These are phyloP conservation scores for Scleroderma citrinum DNA, from an alignment of 768 basidiomycete species.

Conservation along the genomic window DNA sequence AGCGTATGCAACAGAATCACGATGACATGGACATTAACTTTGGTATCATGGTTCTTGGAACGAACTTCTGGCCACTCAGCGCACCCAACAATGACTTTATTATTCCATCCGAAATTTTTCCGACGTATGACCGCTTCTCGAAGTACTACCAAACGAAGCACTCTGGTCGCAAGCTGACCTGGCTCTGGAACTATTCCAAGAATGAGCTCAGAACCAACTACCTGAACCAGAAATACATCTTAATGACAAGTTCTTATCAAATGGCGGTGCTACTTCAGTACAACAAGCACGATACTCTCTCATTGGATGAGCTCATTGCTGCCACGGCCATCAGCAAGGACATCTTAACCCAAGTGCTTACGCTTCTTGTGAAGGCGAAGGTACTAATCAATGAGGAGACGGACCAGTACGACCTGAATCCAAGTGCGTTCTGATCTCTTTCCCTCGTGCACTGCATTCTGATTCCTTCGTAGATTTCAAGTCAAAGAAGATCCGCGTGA, in stretches of 20 bases:
- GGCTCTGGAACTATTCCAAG: slow-evolving; percentile 98
- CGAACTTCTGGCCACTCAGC: slow-evolving; percentile 92
- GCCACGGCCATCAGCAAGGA: slow-evolving; percentile 82
- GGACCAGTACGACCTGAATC: slow-evolving; percentile 90
- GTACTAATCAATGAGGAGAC: slow-evolving; percentile 83
- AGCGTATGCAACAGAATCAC: slow-evolving; percentile 83
- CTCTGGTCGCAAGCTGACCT: slow-evolving; percentile 90
- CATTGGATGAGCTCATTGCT: slow-evolving; percentile 67
- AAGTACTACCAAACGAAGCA: slow-evolving; percentile 93
- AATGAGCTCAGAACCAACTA: slow-evolving; percentile 94
- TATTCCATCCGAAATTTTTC: slow-evolving; percentile 81
- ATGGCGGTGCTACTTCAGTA: slow-evolving; percentile 93
- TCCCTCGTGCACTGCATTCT: neutral
- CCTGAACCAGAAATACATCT: slow-evolving; percentile 89
- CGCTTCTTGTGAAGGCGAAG: slow-evolving; percentile 79
- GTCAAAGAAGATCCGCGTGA: slow-evolving; percentile 90
- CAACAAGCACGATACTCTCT: slow-evolving; percentile 85
- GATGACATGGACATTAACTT: slow-evolving; percentile 88
- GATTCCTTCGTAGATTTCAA: slow-evolving; percentile 60
- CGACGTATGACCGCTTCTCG: slow-evolving; percentile 87
- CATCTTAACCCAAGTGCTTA: slow-evolving; percentile 59
- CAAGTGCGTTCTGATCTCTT: slow-evolving; percentile 37
- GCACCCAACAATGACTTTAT: slow-evolving; percentile 81
- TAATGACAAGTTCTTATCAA: slow-evolving; percentile 94
- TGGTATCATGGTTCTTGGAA: slow-evolving; percentile 88